A percentile compares a stretch with the other conserved stretches of the same genome.
Evolutionary conservation across 495 filamentous ascomycete genomes (phyloP).

Genomic region (Penicillium silybi): DNA sequence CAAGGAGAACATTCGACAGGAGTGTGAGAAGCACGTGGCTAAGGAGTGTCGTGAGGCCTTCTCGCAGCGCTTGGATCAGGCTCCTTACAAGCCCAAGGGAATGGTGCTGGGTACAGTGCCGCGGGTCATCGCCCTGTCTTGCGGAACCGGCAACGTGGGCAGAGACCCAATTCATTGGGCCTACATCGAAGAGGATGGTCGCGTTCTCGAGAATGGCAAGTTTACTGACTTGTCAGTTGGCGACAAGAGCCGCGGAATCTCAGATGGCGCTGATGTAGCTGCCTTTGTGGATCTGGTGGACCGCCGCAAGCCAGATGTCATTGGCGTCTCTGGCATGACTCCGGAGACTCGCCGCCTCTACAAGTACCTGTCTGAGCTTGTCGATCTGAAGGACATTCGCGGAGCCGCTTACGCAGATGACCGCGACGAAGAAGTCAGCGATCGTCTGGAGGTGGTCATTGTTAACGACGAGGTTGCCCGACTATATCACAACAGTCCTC

Average conservation of each 20-base stretch:
- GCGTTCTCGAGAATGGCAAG: constrained; percentile 82
- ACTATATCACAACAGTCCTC: constrained; percentile 83
- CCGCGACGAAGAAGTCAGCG: constrained; percentile 54
- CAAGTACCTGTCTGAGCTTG: constrained; percentile 69
- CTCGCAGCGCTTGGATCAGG: constrained; percentile 84
- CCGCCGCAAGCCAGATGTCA: constrained; percentile 79
- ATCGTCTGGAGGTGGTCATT: constrained; percentile 78
- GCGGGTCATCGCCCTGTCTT: constrained; percentile 79
- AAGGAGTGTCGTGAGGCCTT: constrained; percentile 80
- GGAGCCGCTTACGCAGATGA: constrained; percentile 71
- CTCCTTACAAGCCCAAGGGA: constrained; percentile 92
- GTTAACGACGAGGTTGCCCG: constrained; percentile 96
- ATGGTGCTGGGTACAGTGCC: constrained; percentile 84
- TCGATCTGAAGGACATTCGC: constrained; percentile 67
- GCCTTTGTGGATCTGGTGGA: constrained; percentile 69
- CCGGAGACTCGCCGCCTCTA: constrained; percentile 82
- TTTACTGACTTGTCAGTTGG: constrained; percentile 71
- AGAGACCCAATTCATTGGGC: constrained; percentile 84
- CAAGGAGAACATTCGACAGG: constrained; percentile 85
- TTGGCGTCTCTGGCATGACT: constrained; percentile 86
- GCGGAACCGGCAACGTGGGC: constrained; percentile 66
- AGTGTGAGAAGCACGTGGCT: constrained; percentile 85
- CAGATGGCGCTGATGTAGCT: constrained; percentile 58
- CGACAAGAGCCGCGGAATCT: constrained; percentile 59
- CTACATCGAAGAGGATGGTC: constrained; percentile 88